Evolutionary conservation across 148 eudicot genomes (phyloP), one percentile per base, ranked within the genome.

Genomic region (Fagopyrum homotropicum): DNA sequence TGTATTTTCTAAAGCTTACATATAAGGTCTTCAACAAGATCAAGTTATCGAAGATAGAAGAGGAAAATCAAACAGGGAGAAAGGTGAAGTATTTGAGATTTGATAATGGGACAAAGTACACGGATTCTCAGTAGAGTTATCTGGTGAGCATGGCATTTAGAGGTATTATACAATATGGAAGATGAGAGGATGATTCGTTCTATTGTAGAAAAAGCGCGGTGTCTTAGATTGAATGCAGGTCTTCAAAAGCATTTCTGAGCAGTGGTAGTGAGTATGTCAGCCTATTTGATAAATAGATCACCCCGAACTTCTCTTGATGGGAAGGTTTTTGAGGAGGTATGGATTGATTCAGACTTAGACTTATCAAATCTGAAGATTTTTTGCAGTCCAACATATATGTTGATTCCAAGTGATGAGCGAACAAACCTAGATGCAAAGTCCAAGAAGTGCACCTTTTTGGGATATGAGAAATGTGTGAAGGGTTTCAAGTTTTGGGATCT

Each of bases 401-500:
- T 22, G 26, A 22, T 22, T 22, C 26, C 26, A 22, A 0, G 26
- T 22, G 26, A 22, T 22, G 26, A 22, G 26, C 26, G 26, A 22
- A 22, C 26, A 22, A 59, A 15, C 22, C 11, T 59, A 7, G 66
- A 59, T 9, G 15, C 66, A 3, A 59, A 59, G 66, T 59, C 0
- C 19, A 59, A 59, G 2, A 16, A 9, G 35, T 59, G 66, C 66
- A 59, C n/a, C 9, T 59, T 15, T 26, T 9, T 59, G 9, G 66
- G 19, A 26, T 59, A 15, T 59, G 66, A 26, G 66, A 59, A 59
- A 59, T 2, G 66, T 59, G 66, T 59, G 66, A 59, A 59, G n/a
- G 66, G 66, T 22, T 26, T 59, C 66, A 59, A 59, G 66, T 26
- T 59, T 15, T 59, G 66, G 29, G 66, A 59, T 26, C 66, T 3